These are phyloP conservation scores for Aspergillus proliferans DNA, from an alignment of 2,329 filamentous ascomycete species.

Conservation along the genomic window DNA sequence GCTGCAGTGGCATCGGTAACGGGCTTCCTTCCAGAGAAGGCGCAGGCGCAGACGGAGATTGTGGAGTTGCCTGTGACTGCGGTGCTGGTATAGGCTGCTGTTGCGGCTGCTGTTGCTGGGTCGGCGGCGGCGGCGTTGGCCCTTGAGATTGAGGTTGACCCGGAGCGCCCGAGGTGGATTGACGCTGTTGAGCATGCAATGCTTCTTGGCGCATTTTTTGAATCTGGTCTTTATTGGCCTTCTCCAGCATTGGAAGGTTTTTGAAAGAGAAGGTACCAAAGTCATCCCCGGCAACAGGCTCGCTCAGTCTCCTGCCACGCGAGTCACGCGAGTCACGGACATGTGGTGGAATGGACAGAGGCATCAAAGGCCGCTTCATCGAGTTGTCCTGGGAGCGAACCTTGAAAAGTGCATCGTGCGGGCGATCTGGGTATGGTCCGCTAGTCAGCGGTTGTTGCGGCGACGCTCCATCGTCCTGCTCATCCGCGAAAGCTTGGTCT, in stretches of 20 bases:
- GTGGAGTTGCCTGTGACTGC: conserved; percentile 12
- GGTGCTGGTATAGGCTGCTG: conserved; percentile 4
- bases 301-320: conserved; percentile 79
- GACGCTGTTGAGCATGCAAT: conserved; percentile 61
- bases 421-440: conserved; percentile 77
- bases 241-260: conserved; percentile 91
- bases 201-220: conserved; percentile 92
- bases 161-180: conserved; percentile 22
- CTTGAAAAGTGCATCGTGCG: conserved; percentile 87
- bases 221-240: conserved; percentile 97
- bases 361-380: conserved; percentile 87
- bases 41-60: conserved; percentile 48
- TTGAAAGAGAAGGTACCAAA: conserved; percentile 97
- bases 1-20: conserved; percentile 70
- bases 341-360: conserved; percentile 90
- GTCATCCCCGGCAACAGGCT: conserved; percentile 82
- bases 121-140: conserved; percentile 1
- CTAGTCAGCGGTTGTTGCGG: conserved; percentile 64
- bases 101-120: conserved; percentile 1
- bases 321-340: conserved; percentile 87
- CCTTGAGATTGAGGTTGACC: conserved; percentile 13
- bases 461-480: conserved; percentile 82
- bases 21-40: conserved; percentile 79
- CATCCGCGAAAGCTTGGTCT: conserved; percentile 84
- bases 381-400: conserved; percentile 82